Base-by-base conservation (phyloP, 177 flowering plant species). In the Telopea speciosissima region DNA sequence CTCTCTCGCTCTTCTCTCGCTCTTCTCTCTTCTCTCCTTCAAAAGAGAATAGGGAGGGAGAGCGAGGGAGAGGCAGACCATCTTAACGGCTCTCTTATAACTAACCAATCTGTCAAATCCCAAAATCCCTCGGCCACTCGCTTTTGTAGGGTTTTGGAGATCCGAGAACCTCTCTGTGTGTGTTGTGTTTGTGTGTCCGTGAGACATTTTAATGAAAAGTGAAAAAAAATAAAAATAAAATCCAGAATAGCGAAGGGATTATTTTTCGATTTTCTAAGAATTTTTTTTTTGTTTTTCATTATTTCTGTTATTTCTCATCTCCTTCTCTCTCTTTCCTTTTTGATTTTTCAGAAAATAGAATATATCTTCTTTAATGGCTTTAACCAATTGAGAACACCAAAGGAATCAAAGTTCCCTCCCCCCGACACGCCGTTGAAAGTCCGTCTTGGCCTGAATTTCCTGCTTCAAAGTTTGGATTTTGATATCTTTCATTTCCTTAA, bases 401-500 rank as follows among this genome's bases (percentile, higher is more conserved):
- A 36, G 40, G 40, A 36, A 8, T 36, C 40, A 36, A 36, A 36
- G 45, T 42, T 14, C 62, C 36, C 23, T 11, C 3, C 0, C 12
- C 66, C 66, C 10, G 22, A 19, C 19, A 62, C 25, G 59, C 65
- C 61, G 65, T 42, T 49, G 71, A 31, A 66, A 6, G 22, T 26
- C 36, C 9, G 8, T 72, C 70, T 72, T 68, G 74, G 61, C 72
- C 77, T 72, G 73, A 74, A 68, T 36, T 28, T 70, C 73, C 74
- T 72, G 66, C 78, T 62, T 58, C 68, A 62, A 36, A 67, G 65
- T 63, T 54, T 40, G 72, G 58, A 62, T 36, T 56, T 54, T 40
- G 31, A 33, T 71, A 62, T 3, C 16, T 24, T 54, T 33, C n/a
- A 16, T 49, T 25, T 28, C 25, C 21, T 62, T 58, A 59, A 65